A percentile compares a stretch with the other conserved stretches of the same genome.
Conservation (phyloP, 345 rosid species). For the Salix brachista region DNA sequence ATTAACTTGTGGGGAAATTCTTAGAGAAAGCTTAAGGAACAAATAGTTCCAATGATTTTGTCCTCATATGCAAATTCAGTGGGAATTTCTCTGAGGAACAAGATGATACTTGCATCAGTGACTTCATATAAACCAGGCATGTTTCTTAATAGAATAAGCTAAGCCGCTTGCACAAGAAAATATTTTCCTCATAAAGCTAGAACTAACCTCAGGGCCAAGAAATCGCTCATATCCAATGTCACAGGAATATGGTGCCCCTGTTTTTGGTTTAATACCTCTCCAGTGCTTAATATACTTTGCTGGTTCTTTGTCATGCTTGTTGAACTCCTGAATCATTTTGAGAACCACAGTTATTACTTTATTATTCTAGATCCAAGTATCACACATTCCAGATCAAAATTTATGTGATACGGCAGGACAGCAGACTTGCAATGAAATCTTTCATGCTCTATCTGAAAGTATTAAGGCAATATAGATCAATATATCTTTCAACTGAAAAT, state of each 20-base stretch:
- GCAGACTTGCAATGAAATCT: not conserved
- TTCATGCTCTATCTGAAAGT: not conserved
- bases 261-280: constrained; percentile 92
- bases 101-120: constrained; percentile 1
- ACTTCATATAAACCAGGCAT: not conserved
- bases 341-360: not conserved
- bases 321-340: constrained; percentile 65
- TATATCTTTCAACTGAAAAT: constrained; percentile 10
- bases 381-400: not conserved
- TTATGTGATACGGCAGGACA: not conserved
- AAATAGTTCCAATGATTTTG: constrained; percentile 7
- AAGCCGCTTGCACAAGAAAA: not conserved
- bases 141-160: not conserved
- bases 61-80: not conserved
- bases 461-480: not conserved
- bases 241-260: constrained; percentile 96
- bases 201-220: constrained; percentile 93
- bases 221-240: constrained; percentile 95
- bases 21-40: not conserved
- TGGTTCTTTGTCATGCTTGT: constrained; percentile 97
- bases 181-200: constrained; percentile 9
- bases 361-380: not conserved
- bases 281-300: constrained; percentile 81
- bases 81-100: not conserved
- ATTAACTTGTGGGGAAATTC: not conserved